Evolutionary conservation across 2,329 filamentous ascomycete genomes (phyloP), one percentile per base, ranked within the genome.

Genomic region (Botrytis elliptica): DNA sequence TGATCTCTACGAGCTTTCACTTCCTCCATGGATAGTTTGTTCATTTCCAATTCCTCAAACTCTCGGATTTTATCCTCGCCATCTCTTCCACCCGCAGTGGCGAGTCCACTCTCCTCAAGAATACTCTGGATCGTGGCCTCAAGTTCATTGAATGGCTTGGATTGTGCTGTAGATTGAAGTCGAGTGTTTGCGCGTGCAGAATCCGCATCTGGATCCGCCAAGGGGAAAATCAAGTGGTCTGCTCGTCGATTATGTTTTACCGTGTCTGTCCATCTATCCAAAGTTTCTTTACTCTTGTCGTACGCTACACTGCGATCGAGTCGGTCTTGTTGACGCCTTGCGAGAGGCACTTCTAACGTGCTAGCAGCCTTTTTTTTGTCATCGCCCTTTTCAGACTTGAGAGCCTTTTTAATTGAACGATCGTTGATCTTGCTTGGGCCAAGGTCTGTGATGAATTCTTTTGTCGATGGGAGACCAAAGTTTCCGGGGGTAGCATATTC

Each of bases 181-280:
- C 91, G 89, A 36, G 87, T 89, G 74, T 86, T 89, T 77, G 88
- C 84, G 36, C 90, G 33, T 90, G 89, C 42, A 86, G 87, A 71
- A 84, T 82, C 70, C 86, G 86, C 36, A 87, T 89, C 74, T 90
- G 89, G 57, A 91, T 91, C 79, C 94, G 91, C 88, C 0, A 98
- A 86, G 8, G 96, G 96, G 80, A 99, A 99, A 33, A 91, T 87
- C 20, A 99, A 85, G 82, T 97, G 94, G 76, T 98, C 96, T 1
- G 95, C 95, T 78, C 94, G 89, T 74, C 96, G 92, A 82, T 98
- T 98, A 46, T 93, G 90, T 84, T 98, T 97, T 79, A 99, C 94
- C 0, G 96, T 98, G 75, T 98, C 95, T 46, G 92, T 92, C 96
- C 96, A 99, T 78, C 94, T 90, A 76, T 93, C 90, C 40, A 99